Conservation (phyloP, 306 rosid genomes). For the Canavalia gladiata region DNA sequence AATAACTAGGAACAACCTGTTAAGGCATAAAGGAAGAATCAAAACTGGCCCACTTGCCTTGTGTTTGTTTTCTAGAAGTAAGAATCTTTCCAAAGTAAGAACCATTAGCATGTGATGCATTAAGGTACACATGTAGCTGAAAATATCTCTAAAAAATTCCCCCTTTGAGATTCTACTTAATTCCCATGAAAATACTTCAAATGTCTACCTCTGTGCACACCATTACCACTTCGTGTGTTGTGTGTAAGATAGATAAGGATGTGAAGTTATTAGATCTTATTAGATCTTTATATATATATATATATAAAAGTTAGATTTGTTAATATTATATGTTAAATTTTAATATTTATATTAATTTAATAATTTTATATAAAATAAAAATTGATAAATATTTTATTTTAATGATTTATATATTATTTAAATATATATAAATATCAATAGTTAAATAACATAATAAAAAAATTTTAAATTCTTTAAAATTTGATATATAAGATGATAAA, state of each 20-base stretch:
- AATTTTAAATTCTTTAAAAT: too few species aligned
- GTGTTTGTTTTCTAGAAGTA: constrained; percentile 2
- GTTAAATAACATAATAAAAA: too few species aligned
- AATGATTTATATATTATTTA: too few species aligned
- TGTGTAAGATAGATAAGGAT: not conserved
- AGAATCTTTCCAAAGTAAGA: constrained; percentile 17
- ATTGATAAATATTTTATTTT: too few species aligned
- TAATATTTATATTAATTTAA: too few species aligned
- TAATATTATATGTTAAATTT: too few species aligned
- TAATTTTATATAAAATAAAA: too few species aligned
- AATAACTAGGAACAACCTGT: constrained; percentile 36
- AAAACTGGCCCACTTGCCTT: constrained; percentile 37
- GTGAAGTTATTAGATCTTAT: not conserved
- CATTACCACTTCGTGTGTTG: not conserved
- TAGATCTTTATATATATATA: too few species aligned
- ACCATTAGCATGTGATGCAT: constrained; percentile 45
- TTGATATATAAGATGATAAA: too few species aligned
- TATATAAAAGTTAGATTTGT: too few species aligned
- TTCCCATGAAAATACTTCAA: not conserved
- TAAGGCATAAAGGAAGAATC: constrained; percentile 45
- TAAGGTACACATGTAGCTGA: not conserved
- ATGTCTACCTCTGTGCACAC: not conserved
- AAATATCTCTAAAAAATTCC: constrained; percentile 15
- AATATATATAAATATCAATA: too few species aligned
- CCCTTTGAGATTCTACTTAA: constrained; percentile 30